These are phyloP conservation scores for Glomus cerebriforme DNA, from an alignment of 192 early-diverging fungal genomes.

Conservation along the genomic window DNA sequence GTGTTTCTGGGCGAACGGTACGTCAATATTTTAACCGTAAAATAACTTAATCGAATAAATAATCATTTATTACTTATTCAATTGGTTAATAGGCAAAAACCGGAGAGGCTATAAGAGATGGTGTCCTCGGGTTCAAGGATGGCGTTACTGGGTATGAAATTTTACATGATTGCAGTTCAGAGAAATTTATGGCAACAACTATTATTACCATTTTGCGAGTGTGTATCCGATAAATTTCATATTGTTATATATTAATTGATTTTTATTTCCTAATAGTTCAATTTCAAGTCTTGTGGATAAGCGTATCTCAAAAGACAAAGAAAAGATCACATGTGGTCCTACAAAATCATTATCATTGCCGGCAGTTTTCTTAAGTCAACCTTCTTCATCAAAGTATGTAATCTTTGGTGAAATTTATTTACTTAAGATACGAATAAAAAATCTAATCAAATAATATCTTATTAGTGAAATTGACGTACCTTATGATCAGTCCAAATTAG, in stretches of 20 bases:
- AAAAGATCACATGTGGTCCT: not conserved
- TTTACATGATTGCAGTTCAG: not conserved
- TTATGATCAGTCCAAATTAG: not conserved
- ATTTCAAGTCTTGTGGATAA: conserved; percentile 18
- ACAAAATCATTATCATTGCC: not conserved
- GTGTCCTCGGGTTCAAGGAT: conserved; percentile 17
- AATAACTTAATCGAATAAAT: not conserved
- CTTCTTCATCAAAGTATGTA: not conserved
- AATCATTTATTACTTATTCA: not conserved
- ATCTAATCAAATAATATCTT: not conserved
- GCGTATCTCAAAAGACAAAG: not conserved
- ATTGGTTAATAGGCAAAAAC: conserved; percentile 23
- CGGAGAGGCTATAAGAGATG: conserved; percentile 18
- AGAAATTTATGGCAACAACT: not conserved
- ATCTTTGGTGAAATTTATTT: not conserved
- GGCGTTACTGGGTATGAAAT: conserved; percentile 25
- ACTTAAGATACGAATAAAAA: not conserved
- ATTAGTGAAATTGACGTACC: not conserved
- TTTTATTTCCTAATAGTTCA: conserved; percentile 2
- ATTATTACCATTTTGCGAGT: not conserved
- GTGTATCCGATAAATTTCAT: no score
- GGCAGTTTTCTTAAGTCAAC: not conserved
- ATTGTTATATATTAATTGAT: not conserved
- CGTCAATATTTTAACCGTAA: not conserved
- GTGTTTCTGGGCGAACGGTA: conserved; percentile 34